phyloP scores from a whole-genome alignment of 177 flowering plant genomes.

The Telopea speciosissima region DNA sequence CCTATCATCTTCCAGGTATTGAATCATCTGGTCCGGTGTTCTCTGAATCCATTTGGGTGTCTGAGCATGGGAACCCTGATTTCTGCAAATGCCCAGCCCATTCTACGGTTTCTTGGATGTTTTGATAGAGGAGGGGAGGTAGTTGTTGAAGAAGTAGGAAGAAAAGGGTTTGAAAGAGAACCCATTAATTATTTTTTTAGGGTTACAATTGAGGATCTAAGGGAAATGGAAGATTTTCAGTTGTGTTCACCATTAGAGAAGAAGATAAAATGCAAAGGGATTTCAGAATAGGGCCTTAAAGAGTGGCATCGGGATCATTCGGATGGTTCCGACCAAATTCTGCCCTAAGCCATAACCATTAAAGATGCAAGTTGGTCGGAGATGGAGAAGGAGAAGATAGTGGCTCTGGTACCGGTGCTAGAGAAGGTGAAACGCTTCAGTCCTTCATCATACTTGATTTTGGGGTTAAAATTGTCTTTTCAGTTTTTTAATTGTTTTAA shows the following conservation, averaged over 20 bases:
- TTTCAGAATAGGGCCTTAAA: too few relatives aligned
- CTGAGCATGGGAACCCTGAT: slow-evolving; percentile 63
- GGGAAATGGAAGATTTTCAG: not conserved
- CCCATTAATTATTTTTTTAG: slow-evolving; percentile 27
- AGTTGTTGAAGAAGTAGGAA: slow-evolving; percentile 16
- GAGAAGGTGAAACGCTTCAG: too few relatives aligned
- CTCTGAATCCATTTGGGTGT: slow-evolving; percentile 79
- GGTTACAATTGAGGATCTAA: not conserved
- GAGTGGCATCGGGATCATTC: too few relatives aligned
- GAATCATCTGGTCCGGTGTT: slow-evolving; percentile 90
- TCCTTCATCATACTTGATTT: too few relatives aligned
- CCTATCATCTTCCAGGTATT: slow-evolving; percentile 67
- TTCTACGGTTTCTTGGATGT: slow-evolving; percentile 11
- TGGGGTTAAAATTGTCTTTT: too few relatives aligned
- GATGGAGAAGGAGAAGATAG: too few relatives aligned
- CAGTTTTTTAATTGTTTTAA: too few relatives aligned
- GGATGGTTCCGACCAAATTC: too few relatives aligned
- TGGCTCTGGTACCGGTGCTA: too few relatives aligned
- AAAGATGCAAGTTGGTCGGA: too few relatives aligned
- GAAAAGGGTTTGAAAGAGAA: slow-evolving; percentile 39
- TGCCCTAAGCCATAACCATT: too few relatives aligned
- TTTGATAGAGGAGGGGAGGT: slow-evolving; percentile 13
- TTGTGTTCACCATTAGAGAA: not conserved
- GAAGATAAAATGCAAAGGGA: not conserved
- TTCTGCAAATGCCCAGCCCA: too few relatives aligned